Evolutionary conservation across 2,329 filamentous ascomycete genomes (phyloP).

Genomic region (Aspergillus thermomutatus): DNA sequence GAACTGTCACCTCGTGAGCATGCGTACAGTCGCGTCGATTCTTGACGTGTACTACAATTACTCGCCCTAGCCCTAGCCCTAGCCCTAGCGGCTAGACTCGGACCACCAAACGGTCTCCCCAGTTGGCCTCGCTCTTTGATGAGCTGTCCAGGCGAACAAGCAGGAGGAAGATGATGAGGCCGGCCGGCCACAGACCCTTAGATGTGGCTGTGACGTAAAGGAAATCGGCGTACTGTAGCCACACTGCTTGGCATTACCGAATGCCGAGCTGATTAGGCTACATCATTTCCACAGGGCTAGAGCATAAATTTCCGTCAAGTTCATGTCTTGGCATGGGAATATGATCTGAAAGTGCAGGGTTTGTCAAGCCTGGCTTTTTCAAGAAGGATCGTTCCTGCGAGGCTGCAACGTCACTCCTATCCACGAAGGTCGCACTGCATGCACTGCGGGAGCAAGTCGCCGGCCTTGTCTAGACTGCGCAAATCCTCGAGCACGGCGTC

Average conservation of each 20-base stretch:
- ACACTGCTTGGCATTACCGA: background rate
- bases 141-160: background rate
- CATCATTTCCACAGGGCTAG: background rate
- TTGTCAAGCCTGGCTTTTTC: background rate
- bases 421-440: background rate
- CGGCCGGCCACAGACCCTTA: background rate
- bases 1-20: conserved; percentile 21
- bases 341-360: background rate
- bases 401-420: background rate
- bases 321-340: background rate
- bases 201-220: background rate
- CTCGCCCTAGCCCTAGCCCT: background rate
- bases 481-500: background rate
- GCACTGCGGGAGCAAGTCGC: background rate
- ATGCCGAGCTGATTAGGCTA: background rate
- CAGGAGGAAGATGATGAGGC: background rate
- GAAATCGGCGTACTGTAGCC: background rate
- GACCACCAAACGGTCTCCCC: background rate
- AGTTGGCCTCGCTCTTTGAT: background rate
- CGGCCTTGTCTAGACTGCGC: background rate
- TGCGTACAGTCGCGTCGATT: background rate
- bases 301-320: background rate
- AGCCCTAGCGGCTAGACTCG: background rate
- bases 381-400: background rate
- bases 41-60: background rate